Percentiles rank a stretch among this genome's conserved stretches.
phyloP scores from a whole-genome alignment of 192 early-diverging fungal genomes.

The Bifiguratus adelaidae region DNA sequence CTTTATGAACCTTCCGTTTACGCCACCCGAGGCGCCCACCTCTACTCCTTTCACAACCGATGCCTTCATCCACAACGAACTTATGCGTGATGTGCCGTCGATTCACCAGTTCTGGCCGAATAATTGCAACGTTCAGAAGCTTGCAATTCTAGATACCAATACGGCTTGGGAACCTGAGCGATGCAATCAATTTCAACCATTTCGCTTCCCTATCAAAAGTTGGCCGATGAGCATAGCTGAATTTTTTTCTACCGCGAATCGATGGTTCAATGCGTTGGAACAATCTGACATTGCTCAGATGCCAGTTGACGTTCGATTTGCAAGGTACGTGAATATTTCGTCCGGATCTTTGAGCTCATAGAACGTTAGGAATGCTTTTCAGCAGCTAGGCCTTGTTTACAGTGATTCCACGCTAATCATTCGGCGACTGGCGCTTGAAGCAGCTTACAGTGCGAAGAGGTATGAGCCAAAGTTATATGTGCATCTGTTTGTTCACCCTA shows the following conservation, averaged over 20 bases:
- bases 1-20: conserved; percentile 33
- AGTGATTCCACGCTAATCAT: conserved; percentile 21
- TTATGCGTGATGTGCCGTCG: conserved; percentile 1
- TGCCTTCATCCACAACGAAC: conserved; percentile 22
- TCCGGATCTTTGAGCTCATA: neutral
- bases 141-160: too few species aligned
- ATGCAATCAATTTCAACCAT: conserved; percentile 1
- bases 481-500: too few species aligned
- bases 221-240: conserved; percentile 21
- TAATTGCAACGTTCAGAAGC: too few species aligned
- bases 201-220: conserved; percentile 13
- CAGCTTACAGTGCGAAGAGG: conserved; percentile 17
- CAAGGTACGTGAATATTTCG: conserved; percentile 10
- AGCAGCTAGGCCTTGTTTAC: neutral
- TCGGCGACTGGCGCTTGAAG: conserved; percentile 30
- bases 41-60: conserved; percentile 24
- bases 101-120: conserved; percentile 15
- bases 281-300: neutral
- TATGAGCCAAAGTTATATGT: too few species aligned
- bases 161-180: neutral
- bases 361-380: neutral
- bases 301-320: conserved; percentile 13
- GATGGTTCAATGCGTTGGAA: conserved; percentile 17
- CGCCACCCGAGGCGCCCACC: conserved; percentile 19
- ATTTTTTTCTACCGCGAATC: conserved; percentile 13